Evolutionary conservation across 2,329 filamentous ascomycete genomes (phyloP).

Genomic region (Davidsoniella australis): DNA sequence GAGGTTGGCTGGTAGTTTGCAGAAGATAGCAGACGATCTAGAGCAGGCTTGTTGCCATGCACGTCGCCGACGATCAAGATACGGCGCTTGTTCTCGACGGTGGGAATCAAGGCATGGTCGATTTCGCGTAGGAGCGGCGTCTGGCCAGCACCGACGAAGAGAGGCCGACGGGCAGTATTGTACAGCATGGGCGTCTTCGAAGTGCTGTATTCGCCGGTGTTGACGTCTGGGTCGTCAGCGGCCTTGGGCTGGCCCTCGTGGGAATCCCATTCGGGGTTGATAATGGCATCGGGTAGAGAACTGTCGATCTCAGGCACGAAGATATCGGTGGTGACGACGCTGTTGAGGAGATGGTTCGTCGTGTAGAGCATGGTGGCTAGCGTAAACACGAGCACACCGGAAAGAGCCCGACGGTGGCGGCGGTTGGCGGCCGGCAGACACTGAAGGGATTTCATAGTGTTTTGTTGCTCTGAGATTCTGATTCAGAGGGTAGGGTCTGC

Average conservation of each 20-base stretch:
- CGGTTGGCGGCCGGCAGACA: slow-evolving; percentile 8
- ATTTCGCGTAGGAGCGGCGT: slow-evolving; percentile 19
- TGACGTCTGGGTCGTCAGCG: slow-evolving; percentile 7
- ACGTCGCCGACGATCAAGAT: slow-evolving; percentile 81
- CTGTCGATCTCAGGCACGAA: slow-evolving; percentile 5
- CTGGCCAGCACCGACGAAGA: slow-evolving; percentile 17
- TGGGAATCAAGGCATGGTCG: slow-evolving; percentile 19
- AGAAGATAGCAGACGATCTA: slow-evolving; percentile 48
- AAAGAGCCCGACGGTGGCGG: slow-evolving; percentile 8
- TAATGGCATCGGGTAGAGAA: not conserved
- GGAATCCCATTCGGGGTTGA: not conserved
- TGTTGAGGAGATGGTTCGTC: slow-evolving; percentile 11
- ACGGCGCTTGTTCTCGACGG: slow-evolving; percentile 30
- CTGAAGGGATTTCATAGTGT: slow-evolving; percentile 5
- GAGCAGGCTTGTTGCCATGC: slow-evolving; percentile 63
- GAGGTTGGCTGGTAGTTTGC: slow-evolving; percentile 36
- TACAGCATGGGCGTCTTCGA: slow-evolving; percentile 22
- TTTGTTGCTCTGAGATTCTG: not conserved
- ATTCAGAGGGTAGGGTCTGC: too few relatives aligned
- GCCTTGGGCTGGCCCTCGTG: slow-evolving; percentile 3
- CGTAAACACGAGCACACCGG: slow-evolving; percentile 6
- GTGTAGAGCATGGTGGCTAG: slow-evolving; percentile 11
- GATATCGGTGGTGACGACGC: slow-evolving; percentile 3
- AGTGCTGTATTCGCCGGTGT: not conserved
- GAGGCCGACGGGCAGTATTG: slow-evolving; percentile 24